Base-by-base conservation (phyloP, 78 protist species). In the Dictyostelium intermedium region DNA sequence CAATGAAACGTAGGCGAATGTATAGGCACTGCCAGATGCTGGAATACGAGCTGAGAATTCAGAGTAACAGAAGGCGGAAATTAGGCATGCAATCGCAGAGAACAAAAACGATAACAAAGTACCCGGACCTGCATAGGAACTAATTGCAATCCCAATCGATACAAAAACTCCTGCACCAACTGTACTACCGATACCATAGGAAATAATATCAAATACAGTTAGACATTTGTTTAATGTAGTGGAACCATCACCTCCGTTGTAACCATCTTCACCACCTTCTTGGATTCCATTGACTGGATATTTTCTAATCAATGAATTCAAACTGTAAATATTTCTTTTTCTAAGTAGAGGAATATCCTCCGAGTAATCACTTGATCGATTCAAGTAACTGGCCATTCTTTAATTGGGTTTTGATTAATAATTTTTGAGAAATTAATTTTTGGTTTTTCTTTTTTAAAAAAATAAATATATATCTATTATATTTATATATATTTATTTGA, bases 141-240 rank as follows among this genome's bases (percentile, higher is more conserved):
- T 27, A 11, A 94, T 87, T 16, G 95, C 98, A 53, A 82, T 37
- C 43, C 98, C 98, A 10, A 91, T 85, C 18, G 95, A 27, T 13
- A 97, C 98, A 83, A 97, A 97, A 5, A 97, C 96, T 35, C 98
- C 98, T 5, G 98, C 95, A 41, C 97, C 93, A 18, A 95, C 91
- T 1, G 97, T 89, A 11, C 66, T 16, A 85, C 92, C 97, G 30
- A 95, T 45, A 86, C 96, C 97, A 85, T 95, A 95, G 25, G 92
- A 84, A 30, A 95, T 83, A 61, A 95, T 84, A 89, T 95, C 97
- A 14, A 84, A 11, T 2, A 86, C 32, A 18, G 91, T 86, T 91
- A 93, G 50, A 79, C 92, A 87, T 82, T 89, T 84, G 56, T 92
- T 23, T 16, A 92, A 47, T 13, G 1, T 2, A n/a, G n/a, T n/a